phyloP scores from a whole-genome alignment of 257 asterid species.

The Craterostigma plantagineum region DNA sequence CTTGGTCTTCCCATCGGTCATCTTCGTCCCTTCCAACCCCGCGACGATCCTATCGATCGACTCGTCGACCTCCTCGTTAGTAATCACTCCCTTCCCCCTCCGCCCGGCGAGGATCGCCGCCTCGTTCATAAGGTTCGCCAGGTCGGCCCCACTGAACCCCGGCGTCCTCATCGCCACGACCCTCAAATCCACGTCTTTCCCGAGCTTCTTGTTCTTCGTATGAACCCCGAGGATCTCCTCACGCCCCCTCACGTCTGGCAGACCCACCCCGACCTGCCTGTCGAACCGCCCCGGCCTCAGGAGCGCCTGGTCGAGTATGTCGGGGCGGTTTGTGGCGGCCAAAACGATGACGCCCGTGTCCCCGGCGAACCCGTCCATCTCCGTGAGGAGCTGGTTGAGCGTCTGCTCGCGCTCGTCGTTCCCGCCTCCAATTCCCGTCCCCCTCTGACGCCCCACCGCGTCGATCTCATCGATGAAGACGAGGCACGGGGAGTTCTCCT shows the following conservation, averaged over 20 bases:
- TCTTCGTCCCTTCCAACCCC: conserved; percentile 97
- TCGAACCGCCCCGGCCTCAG: conserved; percentile 95
- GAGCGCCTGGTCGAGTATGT: conserved; percentile 91
- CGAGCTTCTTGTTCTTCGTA: conserved; percentile 67
- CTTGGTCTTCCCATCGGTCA: conserved; percentile 99
- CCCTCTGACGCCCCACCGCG: conserved; percentile 98
- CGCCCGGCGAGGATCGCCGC: conserved; percentile 95
- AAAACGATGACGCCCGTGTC: conserved; percentile 88
- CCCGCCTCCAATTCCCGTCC: conserved; percentile 98
- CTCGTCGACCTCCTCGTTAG: conserved; percentile 87
- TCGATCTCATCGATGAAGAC: conserved; percentile 98
- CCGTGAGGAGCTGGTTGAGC: conserved; percentile 86
- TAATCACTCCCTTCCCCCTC: conserved; percentile 66
- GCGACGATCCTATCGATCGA: conserved; percentile 96
- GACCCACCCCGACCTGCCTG: conserved; percentile 73
- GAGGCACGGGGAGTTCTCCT: conserved; percentile 95
- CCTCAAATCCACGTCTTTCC: conserved; percentile 70
- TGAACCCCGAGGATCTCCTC: conserved; percentile 94
- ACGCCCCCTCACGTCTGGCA: conserved; percentile 93
- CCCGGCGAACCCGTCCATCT: conserved; percentile 98
- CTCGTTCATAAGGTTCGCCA: conserved; percentile 90
- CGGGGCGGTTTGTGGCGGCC: conserved; percentile 97
- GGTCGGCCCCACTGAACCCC: conserved; percentile 98
- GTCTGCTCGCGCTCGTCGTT: conserved; percentile 98
- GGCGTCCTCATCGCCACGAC: conserved; percentile 98